phyloP scores from a whole-genome alignment of 225 moss, liverwort and hornwort genomes.

The Antitrichia curtipendula region DNA sequence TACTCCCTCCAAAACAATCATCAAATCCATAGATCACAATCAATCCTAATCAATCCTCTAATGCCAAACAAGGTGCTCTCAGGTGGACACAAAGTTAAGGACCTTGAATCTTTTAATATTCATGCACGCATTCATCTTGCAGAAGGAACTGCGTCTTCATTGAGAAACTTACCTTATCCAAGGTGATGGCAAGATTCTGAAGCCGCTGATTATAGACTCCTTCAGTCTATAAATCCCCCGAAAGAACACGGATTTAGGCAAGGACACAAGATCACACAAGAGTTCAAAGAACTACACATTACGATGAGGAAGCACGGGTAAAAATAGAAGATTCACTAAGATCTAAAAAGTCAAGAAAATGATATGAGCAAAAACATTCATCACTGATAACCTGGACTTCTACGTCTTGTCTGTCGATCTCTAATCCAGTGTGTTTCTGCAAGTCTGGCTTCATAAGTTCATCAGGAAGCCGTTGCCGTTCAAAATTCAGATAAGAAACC shows the following conservation, averaged over 20 bases:
- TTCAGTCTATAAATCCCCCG: slow-evolving; percentile 47
- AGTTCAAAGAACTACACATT: not conserved
- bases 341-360: not conserved
- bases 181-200: slow-evolving; percentile 93
- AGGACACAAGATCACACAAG: not conserved
- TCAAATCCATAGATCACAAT: not conserved
- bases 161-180: slow-evolving; percentile 66
- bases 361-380: not conserved
- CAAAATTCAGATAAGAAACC: slow-evolving; percentile 88
- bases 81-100: not conserved
- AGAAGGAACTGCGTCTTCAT: not conserved
- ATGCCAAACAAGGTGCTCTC: not conserved
- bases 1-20: not conserved
- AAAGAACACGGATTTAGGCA: not conserved
- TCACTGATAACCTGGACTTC: slow-evolving; percentile 68
- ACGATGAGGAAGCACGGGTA: not conserved
- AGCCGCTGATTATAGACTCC: slow-evolving; percentile 96
- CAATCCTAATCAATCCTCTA: not conserved
- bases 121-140: not conserved
- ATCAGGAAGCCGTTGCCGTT: slow-evolving; percentile 73
- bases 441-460: slow-evolving; percentile 81
- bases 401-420: slow-evolving; percentile 64
- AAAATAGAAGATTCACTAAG: not conserved
- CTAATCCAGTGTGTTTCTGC: slow-evolving; percentile 61
- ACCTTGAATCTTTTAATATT: not conserved